A percentile compares a stretch with the other conserved stretches of the same genome.
Conservation (phyloP, 805 yeast genomes). For the Starmerella sp. region DNA sequence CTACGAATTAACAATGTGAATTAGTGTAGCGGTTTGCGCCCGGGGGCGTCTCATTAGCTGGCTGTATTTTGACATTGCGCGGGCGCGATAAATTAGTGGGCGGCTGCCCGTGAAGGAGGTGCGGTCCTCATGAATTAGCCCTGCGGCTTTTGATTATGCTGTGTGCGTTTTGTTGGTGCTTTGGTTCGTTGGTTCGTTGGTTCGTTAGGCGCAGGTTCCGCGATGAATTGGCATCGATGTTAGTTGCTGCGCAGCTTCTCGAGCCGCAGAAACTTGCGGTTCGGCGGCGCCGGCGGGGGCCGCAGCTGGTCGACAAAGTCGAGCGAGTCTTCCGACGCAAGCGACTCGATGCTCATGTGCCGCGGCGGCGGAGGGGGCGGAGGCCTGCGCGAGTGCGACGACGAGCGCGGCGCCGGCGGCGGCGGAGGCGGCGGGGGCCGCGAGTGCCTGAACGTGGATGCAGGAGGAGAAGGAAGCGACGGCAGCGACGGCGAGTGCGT, state of each 20-base stretch:
- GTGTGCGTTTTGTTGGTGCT: too few relatives aligned
- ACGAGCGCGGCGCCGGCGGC: constrained; percentile 2
- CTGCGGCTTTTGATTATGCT: too few relatives aligned
- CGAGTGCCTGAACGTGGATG: background rate
- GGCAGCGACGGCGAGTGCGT: background rate
- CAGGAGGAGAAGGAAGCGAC: background rate
- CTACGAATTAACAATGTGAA: too few relatives aligned
- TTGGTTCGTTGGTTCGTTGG: too few relatives aligned
- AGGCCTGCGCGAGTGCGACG: background rate
- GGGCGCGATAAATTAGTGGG: too few relatives aligned
- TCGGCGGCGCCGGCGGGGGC: constrained; percentile 16
- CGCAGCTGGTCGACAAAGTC: constrained; percentile 11
- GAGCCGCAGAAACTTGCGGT: background rate
- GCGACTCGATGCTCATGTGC: constrained; percentile 6
- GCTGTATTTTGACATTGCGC: too few relatives aligned
- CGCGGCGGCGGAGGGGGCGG: constrained; percentile 9
- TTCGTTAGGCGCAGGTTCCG: too few relatives aligned
- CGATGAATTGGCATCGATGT: too few relatives aligned
- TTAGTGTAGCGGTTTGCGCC: too few relatives aligned
- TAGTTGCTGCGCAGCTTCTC: background rate
- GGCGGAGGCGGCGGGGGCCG: constrained; percentile 9
- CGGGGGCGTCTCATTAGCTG: too few relatives aligned
- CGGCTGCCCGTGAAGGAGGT: too few relatives aligned
- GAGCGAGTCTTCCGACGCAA: constrained; percentile 6
- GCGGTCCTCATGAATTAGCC: too few relatives aligned